Conservation (phyloP, 2,329 filamentous ascomycete genomes). For the Fulvia fulva region DNA sequence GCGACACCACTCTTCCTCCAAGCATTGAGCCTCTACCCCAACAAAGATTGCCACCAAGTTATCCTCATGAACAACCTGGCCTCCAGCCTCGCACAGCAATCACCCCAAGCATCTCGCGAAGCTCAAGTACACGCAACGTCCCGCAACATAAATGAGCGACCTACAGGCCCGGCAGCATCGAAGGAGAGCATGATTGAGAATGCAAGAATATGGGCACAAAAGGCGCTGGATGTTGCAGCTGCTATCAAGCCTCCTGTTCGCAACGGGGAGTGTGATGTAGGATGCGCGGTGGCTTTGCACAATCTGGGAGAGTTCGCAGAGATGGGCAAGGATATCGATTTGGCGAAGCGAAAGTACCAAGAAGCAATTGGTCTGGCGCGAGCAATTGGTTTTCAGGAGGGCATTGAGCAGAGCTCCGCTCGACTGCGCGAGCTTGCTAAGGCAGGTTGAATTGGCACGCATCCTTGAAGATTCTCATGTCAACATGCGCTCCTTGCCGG, state of each 20-base stretch:
- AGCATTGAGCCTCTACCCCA: slow-evolving; percentile 66
- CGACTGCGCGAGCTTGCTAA: slow-evolving; percentile 37
- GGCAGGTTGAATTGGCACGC: slow-evolving; percentile 4
- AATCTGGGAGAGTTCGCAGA: slow-evolving; percentile 82
- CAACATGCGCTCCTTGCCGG: not conserved
- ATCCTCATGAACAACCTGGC: slow-evolving; percentile 84
- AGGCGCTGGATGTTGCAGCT: slow-evolving; percentile 65
- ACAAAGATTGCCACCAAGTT: slow-evolving; percentile 68
- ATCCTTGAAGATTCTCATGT: not conserved
- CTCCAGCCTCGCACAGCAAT: slow-evolving; percentile 66
- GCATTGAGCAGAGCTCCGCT: slow-evolving; percentile 39
- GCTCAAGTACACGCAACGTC: slow-evolving; percentile 31
- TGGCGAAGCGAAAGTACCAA: slow-evolving; percentile 65
- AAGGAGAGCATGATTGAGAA: slow-evolving; percentile 61
- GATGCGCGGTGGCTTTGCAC: slow-evolving; percentile 78
- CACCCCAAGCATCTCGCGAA: slow-evolving; percentile 33
- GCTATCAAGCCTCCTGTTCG: slow-evolving; percentile 63
- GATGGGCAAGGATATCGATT: slow-evolving; percentile 61
- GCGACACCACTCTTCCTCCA: slow-evolving; percentile 84
- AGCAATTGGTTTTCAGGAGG: slow-evolving; percentile 46
- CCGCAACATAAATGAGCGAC: slow-evolving; percentile 33
- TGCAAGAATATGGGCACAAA: slow-evolving; percentile 73
- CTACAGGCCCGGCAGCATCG: slow-evolving; percentile 46
- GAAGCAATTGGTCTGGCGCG: slow-evolving; percentile 61
- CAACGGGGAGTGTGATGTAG: slow-evolving; percentile 75